Conservation (phyloP, 352 stramenopile species). For the Pythium vanterpoolii region DNA sequence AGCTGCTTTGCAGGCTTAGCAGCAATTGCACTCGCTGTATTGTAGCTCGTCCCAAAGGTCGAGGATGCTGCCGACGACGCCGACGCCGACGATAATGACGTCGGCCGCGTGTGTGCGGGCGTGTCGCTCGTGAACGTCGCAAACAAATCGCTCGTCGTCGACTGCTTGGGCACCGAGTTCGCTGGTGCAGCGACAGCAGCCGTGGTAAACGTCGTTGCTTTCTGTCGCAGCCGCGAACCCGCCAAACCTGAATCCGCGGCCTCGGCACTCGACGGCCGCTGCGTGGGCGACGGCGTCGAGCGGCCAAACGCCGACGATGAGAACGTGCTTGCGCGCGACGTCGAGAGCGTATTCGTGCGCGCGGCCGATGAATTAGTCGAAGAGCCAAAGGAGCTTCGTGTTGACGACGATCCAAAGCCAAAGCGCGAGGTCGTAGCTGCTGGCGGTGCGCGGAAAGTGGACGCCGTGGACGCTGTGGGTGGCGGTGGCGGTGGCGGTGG, state of each 20-base stretch:
- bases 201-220: too few species aligned
- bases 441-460: constrained; percentile 8
- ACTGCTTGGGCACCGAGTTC: constrained; percentile 9
- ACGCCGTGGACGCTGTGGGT: neutral
- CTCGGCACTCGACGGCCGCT: constrained; percentile 46
- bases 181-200: constrained; percentile 1
- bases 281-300: neutral
- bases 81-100: constrained; percentile 2
- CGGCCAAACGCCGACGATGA: constrained; percentile 22
- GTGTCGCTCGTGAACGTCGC: constrained; percentile 13
- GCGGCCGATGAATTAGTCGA: neutral
- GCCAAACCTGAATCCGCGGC: neutral
- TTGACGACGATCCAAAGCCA: constrained; percentile 18
- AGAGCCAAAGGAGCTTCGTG: neutral
- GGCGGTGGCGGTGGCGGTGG: neutral
- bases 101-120: too few species aligned
- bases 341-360: constrained; percentile 5
- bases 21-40: neutral
- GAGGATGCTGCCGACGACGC: neutral
- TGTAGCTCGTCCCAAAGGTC: neutral
- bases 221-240: constrained; percentile 53
- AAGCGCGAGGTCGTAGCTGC: constrained; percentile 2
- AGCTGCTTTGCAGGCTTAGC: constrained; percentile 31
- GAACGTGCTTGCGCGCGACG: constrained; percentile 7
- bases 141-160: constrained; percentile 12